phyloP scores from a whole-genome alignment of 2,329 filamentous ascomycete species.

The Falciphora oryzae region DNA sequence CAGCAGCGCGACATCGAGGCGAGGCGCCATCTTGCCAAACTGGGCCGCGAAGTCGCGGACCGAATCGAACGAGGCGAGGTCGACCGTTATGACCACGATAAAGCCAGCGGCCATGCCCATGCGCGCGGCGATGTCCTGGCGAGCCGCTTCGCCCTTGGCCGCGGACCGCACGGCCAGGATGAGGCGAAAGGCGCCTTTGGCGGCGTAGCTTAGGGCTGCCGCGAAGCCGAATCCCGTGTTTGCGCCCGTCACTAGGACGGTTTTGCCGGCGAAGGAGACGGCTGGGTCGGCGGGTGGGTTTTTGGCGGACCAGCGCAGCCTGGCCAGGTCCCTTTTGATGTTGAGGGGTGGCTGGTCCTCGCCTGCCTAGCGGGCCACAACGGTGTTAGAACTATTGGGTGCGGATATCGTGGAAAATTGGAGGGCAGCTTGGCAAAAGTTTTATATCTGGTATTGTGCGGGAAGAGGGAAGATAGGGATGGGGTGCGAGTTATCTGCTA shows the following conservation, averaged over 20 bases:
- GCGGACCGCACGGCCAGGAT: constrained; percentile 32
- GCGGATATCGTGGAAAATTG: neutral
- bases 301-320: constrained; percentile 1
- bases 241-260: constrained; percentile 33
- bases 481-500: too few relatives aligned
- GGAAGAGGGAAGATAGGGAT: too few relatives aligned
- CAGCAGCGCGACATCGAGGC: constrained; percentile 10
- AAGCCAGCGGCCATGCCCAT: neutral
- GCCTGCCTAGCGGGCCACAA: neutral
- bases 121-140: constrained; percentile 22
- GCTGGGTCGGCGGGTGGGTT: constrained; percentile 8
- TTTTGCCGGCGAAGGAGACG: constrained; percentile 17
- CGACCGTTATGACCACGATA: constrained; percentile 5
- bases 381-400: neutral
- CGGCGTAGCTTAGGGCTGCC: constrained; percentile 27
- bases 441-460: too few relatives aligned
- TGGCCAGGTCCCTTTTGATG: neutral
- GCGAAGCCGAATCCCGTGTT: constrained; percentile 36
- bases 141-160: constrained; percentile 35
- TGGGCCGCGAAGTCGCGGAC: constrained; percentile 13
- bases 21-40: neutral
- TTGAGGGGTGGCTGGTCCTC: neutral
- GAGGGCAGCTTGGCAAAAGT: too few relatives aligned
- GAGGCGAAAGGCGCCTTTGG: constrained; percentile 25
- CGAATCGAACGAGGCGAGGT: constrained; percentile 5